Evolutionary conservation across 2,329 filamentous ascomycete genomes (phyloP).

Genomic region (Albophoma yamanashiensis): DNA sequence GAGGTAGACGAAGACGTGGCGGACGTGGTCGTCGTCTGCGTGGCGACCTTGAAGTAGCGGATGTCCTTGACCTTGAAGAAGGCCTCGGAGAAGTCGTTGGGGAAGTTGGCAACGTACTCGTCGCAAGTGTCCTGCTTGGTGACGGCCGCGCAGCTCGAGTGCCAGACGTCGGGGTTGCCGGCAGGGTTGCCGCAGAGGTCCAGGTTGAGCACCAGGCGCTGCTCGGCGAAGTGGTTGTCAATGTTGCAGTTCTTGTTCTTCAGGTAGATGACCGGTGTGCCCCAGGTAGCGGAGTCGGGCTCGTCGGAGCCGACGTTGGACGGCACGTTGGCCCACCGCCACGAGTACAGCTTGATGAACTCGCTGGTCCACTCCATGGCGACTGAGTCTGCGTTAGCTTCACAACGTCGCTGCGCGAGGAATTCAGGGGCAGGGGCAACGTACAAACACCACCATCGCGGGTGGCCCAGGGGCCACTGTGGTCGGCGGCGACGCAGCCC

Average conservation of each 20-base stretch:
- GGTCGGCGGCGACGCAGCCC: constrained; percentile 30
- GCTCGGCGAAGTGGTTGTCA: constrained; percentile 47
- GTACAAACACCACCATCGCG: constrained; percentile 27
- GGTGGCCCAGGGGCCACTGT: constrained; percentile 25
- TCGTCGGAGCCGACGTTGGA: constrained; percentile 22
- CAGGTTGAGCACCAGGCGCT: constrained; percentile 67
- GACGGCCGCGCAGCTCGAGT: constrained; percentile 11
- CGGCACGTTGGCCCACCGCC: constrained; percentile 20
- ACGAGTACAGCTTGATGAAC: constrained; percentile 31
- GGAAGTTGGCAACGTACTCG: constrained; percentile 25
- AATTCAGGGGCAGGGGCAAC: constrained; percentile 29
- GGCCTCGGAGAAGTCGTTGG: constrained; percentile 23
- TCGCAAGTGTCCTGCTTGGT: constrained; percentile 18
- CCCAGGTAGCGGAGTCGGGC: constrained; percentile 57
- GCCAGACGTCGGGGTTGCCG: constrained; percentile 21
- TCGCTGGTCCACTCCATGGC: constrained; percentile 31
- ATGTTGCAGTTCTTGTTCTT: constrained; percentile 51
- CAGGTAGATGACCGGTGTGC: constrained; percentile 50
- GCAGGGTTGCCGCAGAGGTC: constrained; percentile 66
- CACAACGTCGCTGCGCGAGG: not conserved
- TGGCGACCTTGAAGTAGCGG: constrained; percentile 16
- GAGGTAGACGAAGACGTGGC: not conserved
- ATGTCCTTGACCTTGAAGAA: constrained; percentile 36
- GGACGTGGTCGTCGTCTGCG: constrained; percentile 5
- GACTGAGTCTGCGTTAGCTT: constrained; percentile 9